Percentiles rank a stretch among this genome's conserved stretches.
These are phyloP conservation scores for Gossypium schwendimanii DNA, from an alignment of 441 rosid species.

Conservation along the genomic window DNA sequence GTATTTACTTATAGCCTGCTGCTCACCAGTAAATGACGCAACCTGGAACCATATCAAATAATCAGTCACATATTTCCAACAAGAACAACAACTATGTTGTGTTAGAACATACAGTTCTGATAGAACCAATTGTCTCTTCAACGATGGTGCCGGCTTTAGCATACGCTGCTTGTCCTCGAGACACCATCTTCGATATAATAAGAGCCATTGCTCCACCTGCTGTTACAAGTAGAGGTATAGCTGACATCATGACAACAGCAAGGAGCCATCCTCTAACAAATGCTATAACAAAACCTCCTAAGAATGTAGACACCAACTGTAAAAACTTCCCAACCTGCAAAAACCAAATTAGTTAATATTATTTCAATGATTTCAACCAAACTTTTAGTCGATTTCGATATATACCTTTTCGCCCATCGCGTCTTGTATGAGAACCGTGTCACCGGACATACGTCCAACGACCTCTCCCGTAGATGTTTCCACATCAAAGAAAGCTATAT, in stretches of 20 bases:
- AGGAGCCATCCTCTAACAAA: constrained; percentile 74
- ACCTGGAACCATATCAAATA: constrained; percentile 36
- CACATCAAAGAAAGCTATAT: constrained; percentile 67
- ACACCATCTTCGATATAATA: constrained; percentile 39
- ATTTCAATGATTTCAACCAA: neutral
- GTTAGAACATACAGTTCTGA: constrained; percentile 56
- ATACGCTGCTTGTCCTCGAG: constrained; percentile 64
- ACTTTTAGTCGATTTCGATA: neutral
- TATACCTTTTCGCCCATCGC: constrained; percentile 90
- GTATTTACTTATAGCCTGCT: constrained; percentile 48
- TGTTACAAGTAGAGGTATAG: constrained; percentile 60
- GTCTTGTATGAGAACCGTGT: constrained; percentile 78
- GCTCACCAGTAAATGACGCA: constrained; percentile 75
- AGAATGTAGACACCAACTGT: constrained; percentile 58
- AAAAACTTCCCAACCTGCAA: constrained; percentile 71
- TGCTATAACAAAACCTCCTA: constrained; percentile 66
- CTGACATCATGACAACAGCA: constrained; percentile 51
- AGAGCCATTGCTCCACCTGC: constrained; percentile 49
- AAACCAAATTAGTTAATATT: neutral
- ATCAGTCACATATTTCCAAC: neutral
- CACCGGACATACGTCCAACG: constrained; percentile 85
- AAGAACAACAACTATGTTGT: neutral
- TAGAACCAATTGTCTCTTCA: constrained; percentile 78
- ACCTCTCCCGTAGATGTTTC: constrained; percentile 80
- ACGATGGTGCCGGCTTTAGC: constrained; percentile 55